phyloP scores from a whole-genome alignment of 148 eudicot species.

The Diospyros lotus region DNA sequence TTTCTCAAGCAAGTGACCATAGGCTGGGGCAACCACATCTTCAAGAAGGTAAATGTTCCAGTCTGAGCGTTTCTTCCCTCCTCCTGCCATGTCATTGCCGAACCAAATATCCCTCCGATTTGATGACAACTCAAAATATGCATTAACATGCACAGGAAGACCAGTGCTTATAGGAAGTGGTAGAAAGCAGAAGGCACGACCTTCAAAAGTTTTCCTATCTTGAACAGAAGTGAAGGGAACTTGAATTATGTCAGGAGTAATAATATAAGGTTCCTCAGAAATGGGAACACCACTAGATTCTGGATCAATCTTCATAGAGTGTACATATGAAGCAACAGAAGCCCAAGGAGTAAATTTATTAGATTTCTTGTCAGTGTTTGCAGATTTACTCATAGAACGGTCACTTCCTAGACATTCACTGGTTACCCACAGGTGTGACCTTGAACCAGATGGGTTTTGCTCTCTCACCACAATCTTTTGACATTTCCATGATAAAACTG shows the following conservation, averaged over 20 bases:
- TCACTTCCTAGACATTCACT: slow-evolving; percentile 77
- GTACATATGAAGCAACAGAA: slow-evolving; percentile 76
- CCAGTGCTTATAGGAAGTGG: slow-evolving; percentile 92
- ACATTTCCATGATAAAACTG: slow-evolving; percentile 72
- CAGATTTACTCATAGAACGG: slow-evolving; percentile 35
- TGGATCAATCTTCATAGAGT: slow-evolving; percentile 39
- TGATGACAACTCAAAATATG: slow-evolving; percentile 92
- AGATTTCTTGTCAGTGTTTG: slow-evolving; percentile 35
- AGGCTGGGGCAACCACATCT: slow-evolving; percentile 94
- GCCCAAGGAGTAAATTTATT: slow-evolving; percentile 84
- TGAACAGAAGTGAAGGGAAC: slow-evolving; percentile 25
- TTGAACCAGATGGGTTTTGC: slow-evolving; percentile 37
- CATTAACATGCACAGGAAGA: slow-evolving; percentile 91
- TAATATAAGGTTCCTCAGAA: slow-evolving; percentile 28
- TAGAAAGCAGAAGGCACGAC: slow-evolving; percentile 96
- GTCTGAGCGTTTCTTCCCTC: slow-evolving; percentile 92
- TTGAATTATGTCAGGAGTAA: slow-evolving; percentile 32
- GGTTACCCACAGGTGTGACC: slow-evolving; percentile 76
- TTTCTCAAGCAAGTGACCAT: slow-evolving; percentile 85
- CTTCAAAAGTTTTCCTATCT: slow-evolving; percentile 55
- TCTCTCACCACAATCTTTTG: slow-evolving; percentile 80
- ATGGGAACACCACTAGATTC: slow-evolving; percentile 24
- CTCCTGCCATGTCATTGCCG: slow-evolving; percentile 99
- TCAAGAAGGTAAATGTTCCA: slow-evolving; percentile 94
- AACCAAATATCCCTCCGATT: slow-evolving; percentile 99